Percentiles rank a stretch among this genome's conserved stretches.
These are phyloP conservation scores for Solanum chilense DNA, from an alignment of 257 asterid genomes.

Conservation along the genomic window DNA sequence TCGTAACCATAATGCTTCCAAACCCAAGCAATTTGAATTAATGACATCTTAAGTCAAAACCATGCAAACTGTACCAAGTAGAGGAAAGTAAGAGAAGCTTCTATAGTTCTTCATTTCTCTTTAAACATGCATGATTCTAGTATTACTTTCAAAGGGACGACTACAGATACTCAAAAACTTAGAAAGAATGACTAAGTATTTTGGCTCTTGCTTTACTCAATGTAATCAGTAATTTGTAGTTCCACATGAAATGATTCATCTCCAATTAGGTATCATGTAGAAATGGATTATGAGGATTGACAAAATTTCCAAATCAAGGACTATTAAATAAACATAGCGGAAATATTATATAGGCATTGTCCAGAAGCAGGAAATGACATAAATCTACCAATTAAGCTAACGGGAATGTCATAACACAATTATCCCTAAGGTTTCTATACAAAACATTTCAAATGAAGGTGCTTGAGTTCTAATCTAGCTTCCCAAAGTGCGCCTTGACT, in stretches of 20 bases:
- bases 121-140: not conserved
- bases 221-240: not conserved
- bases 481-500: not conserved
- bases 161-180: not conserved
- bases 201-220: not conserved
- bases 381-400: not conserved
- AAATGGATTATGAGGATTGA: not conserved
- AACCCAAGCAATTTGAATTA: not conserved
- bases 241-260: not conserved
- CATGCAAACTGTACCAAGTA: not conserved
- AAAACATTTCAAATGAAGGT: not conserved
- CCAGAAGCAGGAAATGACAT: not conserved
- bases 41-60: not conserved
- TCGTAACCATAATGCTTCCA: not conserved
- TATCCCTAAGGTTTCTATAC: not conserved
- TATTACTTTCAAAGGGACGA: not conserved
- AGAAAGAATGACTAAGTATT: not conserved
- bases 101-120: not conserved
- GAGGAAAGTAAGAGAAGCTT: not conserved
- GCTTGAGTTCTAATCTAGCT: not conserved
- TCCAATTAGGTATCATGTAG: not conserved
- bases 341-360: not conserved
- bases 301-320: not conserved
- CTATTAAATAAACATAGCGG: not conserved
- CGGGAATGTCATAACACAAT: not conserved